Evolutionary conservation across 345 rosid species (phyloP).

Genomic region (Conringia planisiliqua): DNA sequence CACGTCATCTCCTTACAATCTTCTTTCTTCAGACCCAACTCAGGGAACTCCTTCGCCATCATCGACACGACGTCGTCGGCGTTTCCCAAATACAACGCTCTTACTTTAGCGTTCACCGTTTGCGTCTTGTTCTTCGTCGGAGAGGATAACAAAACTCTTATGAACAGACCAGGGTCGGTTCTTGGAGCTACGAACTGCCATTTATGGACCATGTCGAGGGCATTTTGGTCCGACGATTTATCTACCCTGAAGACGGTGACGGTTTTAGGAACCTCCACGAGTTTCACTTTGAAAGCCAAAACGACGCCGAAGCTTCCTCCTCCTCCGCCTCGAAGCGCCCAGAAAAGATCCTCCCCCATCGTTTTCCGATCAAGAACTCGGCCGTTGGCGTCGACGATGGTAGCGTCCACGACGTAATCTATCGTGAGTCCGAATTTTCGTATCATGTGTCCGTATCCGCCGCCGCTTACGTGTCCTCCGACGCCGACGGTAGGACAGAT

Average conservation of each 20-base stretch:
- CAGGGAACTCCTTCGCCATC: slow-evolving; percentile 39
- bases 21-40: slow-evolving; percentile 38
- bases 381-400: slow-evolving; percentile 36
- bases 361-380: slow-evolving; percentile 35
- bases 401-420: slow-evolving; percentile 45
- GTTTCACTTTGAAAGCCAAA: slow-evolving; percentile 37
- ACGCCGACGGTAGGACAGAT: slow-evolving; percentile 43
- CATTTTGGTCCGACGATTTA: slow-evolving; percentile 29
- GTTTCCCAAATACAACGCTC: slow-evolving; percentile 38
- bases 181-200: slow-evolving; percentile 38
- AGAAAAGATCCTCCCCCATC: slow-evolving; percentile 57
- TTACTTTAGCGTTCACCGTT: slow-evolving; percentile 33
- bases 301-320: slow-evolving; percentile 47
- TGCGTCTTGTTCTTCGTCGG: slow-evolving; percentile 5
- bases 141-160: slow-evolving; percentile 18
- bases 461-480: slow-evolving; percentile 48
- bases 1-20: slow-evolving; percentile 50
- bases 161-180: slow-evolving; percentile 34
- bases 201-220: slow-evolving; percentile 35
- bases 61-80: slow-evolving; percentile 28
- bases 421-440: slow-evolving; percentile 44
- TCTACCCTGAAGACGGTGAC: slow-evolving; percentile 44
- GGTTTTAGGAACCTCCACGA: slow-evolving; percentile 41
- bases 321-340: slow-evolving; percentile 54
- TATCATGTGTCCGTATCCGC: slow-evolving; percentile 46